A percentile compares a stretch with the other conserved stretches of the same genome.
Conservation (phyloP, 495 filamentous ascomycete species). For the Daldinia childiae region DNA sequence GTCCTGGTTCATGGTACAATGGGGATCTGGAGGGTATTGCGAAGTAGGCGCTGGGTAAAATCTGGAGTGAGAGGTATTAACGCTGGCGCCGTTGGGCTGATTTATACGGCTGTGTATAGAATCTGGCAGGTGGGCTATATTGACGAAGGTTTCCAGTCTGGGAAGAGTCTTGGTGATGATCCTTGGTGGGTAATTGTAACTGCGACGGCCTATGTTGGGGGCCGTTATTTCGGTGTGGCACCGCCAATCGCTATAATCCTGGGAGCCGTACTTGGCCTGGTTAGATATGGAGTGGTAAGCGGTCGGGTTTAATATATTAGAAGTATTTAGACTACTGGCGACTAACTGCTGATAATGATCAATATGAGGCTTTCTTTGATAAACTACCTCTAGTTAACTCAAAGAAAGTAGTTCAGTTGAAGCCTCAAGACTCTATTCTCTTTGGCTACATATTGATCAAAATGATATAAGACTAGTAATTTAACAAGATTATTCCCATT, state of each 20-base stretch:
- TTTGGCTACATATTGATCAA: slow-evolving; percentile 21
- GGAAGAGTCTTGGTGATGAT: slow-evolving; percentile 68
- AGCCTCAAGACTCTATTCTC: slow-evolving; percentile 6
- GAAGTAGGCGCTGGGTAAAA: slow-evolving; percentile 63
- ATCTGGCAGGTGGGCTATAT: slow-evolving; percentile 83
- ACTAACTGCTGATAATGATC: too few relatives aligned
- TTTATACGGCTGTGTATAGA: slow-evolving; percentile 87
- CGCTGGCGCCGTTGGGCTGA: slow-evolving; percentile 78
- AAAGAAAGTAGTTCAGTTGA: neutral
- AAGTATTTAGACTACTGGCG: too few relatives aligned
- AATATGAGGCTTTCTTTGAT: too few relatives aligned
- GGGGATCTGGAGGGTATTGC: slow-evolving; percentile 72
- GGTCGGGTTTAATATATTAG: neutral
- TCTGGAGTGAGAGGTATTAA: slow-evolving; percentile 73
- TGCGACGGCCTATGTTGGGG: slow-evolving; percentile 69
- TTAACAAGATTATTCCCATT: slow-evolving; percentile 30
- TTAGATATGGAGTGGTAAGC: slow-evolving; percentile 68
- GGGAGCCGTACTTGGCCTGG: slow-evolving; percentile 71
- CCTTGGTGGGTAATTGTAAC: slow-evolving; percentile 81
- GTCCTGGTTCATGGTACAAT: slow-evolving; percentile 71
- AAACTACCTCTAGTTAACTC: neutral
- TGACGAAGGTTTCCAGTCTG: slow-evolving; percentile 60
- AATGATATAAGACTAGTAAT: neutral
- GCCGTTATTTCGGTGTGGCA: slow-evolving; percentile 67
- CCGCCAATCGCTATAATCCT: slow-evolving; percentile 71